These are phyloP conservation scores for Cladobotryum protrusum DNA, from an alignment of 2,329 filamentous ascomycete genomes.

Conservation along the genomic window DNA sequence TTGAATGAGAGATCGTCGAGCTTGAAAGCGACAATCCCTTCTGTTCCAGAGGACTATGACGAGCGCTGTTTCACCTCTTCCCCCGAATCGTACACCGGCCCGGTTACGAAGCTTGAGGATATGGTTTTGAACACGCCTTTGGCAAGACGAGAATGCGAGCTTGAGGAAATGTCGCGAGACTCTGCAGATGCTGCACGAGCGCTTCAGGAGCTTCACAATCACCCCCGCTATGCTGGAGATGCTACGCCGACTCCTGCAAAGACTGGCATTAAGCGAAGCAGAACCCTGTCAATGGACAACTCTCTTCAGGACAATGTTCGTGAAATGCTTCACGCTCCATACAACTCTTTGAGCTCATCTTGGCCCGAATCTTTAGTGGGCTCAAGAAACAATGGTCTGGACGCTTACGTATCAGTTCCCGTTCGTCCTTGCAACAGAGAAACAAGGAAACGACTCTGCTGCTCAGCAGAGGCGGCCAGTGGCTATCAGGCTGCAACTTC, in stretches of 20 bases:
- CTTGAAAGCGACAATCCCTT: slow-evolving; percentile 46
- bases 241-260: slow-evolving; percentile 28
- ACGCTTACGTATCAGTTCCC: slow-evolving; percentile 31
- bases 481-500: slow-evolving; percentile 40
- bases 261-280: slow-evolving; percentile 51
- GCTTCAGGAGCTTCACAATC: slow-evolving; percentile 55
- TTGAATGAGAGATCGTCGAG: slow-evolving; percentile 50
- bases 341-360: slow-evolving; percentile 19
- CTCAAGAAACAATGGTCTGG: slow-evolving; percentile 21
- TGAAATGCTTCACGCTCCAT: slow-evolving; percentile 45
- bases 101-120: slow-evolving; percentile 46
- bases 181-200: slow-evolving; percentile 50
- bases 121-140: slow-evolving; percentile 43
- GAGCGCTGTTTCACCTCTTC: slow-evolving; percentile 47
- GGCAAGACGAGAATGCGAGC: slow-evolving; percentile 39
- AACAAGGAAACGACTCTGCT: slow-evolving; percentile 61
- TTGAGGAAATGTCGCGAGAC: slow-evolving; percentile 38
- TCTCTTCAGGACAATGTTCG: slow-evolving; percentile 63
- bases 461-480: slow-evolving; percentile 51
- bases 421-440: slow-evolving; percentile 38
- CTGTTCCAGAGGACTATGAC: slow-evolving; percentile 52
- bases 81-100: slow-evolving; percentile 50
- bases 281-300: slow-evolving; percentile 52
- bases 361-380: slow-evolving; percentile 36
- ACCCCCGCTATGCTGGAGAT: slow-evolving; percentile 32